Evolutionary conservation across 2,329 filamentous ascomycete genomes (phyloP).

Genomic region (Bipolaris cookei): DNA sequence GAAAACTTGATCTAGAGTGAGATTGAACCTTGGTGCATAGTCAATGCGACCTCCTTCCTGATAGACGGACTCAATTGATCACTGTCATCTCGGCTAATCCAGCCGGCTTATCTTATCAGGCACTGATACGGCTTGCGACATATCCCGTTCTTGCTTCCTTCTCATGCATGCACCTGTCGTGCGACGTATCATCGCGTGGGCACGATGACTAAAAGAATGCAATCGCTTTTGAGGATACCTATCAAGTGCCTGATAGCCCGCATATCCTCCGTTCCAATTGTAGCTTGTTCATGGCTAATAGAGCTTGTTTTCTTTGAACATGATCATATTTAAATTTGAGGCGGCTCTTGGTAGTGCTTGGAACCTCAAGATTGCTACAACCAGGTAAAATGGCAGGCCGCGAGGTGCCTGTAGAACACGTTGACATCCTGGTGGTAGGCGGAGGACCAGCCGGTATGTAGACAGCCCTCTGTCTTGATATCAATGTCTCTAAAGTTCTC

Average conservation of each 20-base stretch:
- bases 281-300: neutral
- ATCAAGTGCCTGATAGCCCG: neutral
- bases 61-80: neutral
- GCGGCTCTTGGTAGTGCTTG: neutral
- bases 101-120: slow-evolving; percentile 11
- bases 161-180: slow-evolving; percentile 2
- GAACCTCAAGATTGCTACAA: neutral
- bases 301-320: slow-evolving; percentile 13
- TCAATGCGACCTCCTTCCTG: neutral
- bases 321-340: neutral
- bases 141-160: slow-evolving; percentile 14
- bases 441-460: slow-evolving; percentile 55
- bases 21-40: neutral
- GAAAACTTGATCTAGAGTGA: neutral
- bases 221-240: neutral
- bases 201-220: slow-evolving; percentile 3
- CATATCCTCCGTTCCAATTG: neutral
- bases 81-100: neutral
- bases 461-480: neutral
- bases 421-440: slow-evolving; percentile 35
- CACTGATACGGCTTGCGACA: neutral
- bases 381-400: slow-evolving; percentile 14
- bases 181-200: neutral
- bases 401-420: slow-evolving; percentile 17
- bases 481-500: neutral